Conservation (phyloP, 2,329 filamentous ascomycete species). For the Sporothrix humicola region DNA sequence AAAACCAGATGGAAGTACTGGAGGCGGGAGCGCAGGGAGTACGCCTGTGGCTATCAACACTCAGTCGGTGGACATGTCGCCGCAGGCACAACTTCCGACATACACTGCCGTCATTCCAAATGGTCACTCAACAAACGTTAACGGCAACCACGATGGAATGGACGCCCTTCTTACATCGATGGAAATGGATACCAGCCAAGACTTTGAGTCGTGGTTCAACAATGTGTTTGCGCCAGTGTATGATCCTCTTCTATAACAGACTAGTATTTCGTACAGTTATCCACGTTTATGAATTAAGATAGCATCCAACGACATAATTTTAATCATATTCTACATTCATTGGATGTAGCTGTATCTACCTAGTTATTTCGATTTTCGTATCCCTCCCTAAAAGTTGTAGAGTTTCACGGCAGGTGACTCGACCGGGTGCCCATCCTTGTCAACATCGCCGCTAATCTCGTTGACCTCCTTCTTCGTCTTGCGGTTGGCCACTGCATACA, state of each 20-base stretch:
- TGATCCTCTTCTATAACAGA: constrained; percentile 10
- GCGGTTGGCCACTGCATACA: constrained; percentile 22
- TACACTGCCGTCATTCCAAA: not conserved
- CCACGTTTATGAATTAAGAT: too few species aligned
- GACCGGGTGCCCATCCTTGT: constrained; percentile 10
- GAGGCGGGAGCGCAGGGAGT: not conserved
- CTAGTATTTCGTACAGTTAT: not conserved
- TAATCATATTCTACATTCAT: too few species aligned
- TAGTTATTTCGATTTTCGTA: too few species aligned
- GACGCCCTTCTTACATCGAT: constrained; percentile 11
- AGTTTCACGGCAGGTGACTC: not conserved
- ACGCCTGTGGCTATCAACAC: not conserved
- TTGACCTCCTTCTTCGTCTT: not conserved
- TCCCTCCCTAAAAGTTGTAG: constrained; percentile 15
- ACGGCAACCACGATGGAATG: constrained; percentile 11
- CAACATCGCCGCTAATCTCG: not conserved
- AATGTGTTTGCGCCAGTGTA: constrained; percentile 32
- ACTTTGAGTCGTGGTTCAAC: constrained; percentile 36
- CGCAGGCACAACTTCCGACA: not conserved
- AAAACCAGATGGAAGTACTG: not conserved
- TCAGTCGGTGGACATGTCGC: not conserved
- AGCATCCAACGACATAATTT: too few species aligned
- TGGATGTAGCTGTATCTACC: too few species aligned
- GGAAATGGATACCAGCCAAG: constrained; percentile 30
- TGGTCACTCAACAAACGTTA: too few species aligned